phyloP scores from a whole-genome alignment of 2,329 filamentous ascomycete species.

The Phaeoacremonium minimum region DNA sequence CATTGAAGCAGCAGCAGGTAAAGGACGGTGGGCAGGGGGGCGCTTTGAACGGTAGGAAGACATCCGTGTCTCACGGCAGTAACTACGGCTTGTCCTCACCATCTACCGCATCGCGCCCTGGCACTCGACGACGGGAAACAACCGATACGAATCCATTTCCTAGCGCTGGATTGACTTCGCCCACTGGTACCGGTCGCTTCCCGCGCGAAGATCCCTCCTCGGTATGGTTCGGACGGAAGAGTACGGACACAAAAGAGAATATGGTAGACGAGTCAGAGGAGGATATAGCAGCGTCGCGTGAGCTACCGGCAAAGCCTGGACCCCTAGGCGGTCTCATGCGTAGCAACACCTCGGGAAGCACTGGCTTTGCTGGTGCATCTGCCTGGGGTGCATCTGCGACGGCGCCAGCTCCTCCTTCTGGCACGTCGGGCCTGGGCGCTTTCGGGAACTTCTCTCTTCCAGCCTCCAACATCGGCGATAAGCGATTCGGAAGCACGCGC shows the following conservation, averaged over 20 bases:
- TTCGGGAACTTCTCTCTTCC: slow-evolving; percentile 87
- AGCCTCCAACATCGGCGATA: slow-evolving; percentile 59
- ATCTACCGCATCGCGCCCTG: slow-evolving; percentile 64
- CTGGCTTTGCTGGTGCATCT: slow-evolving; percentile 35
- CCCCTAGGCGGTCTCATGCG: slow-evolving; percentile 46
- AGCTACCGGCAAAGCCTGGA: slow-evolving; percentile 22
- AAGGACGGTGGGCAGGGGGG: slow-evolving; percentile 55
- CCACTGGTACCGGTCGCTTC: slow-evolving; percentile 54
- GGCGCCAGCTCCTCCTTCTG: slow-evolving; percentile 55
- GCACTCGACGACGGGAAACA: slow-evolving; percentile 79
- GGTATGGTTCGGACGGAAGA: slow-evolving; percentile 50
- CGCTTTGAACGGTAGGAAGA: slow-evolving; percentile 68
- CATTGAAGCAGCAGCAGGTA: slow-evolving; percentile 82
- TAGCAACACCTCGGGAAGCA: slow-evolving; percentile 47
- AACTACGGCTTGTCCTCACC: slow-evolving; percentile 72
- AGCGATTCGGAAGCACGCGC: slow-evolving; percentile 65
- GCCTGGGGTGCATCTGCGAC: slow-evolving; percentile 41
- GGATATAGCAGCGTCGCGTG: slow-evolving; percentile 25
- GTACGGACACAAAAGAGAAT: slow-evolving; percentile 47
- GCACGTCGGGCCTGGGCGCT: slow-evolving; percentile 70
- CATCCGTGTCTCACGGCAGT: slow-evolving; percentile 71
- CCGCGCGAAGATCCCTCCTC: slow-evolving; percentile 58
- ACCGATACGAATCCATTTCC: slow-evolving; percentile 62
- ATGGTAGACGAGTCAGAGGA: slow-evolving; percentile 49
- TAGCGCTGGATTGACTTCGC: slow-evolving; percentile 52